Percentiles rank a stretch among this genome's conserved stretches.
Evolutionary conservation across 176 grass and related monocot species (phyloP).

Genomic region (Ananas comosus): DNA sequence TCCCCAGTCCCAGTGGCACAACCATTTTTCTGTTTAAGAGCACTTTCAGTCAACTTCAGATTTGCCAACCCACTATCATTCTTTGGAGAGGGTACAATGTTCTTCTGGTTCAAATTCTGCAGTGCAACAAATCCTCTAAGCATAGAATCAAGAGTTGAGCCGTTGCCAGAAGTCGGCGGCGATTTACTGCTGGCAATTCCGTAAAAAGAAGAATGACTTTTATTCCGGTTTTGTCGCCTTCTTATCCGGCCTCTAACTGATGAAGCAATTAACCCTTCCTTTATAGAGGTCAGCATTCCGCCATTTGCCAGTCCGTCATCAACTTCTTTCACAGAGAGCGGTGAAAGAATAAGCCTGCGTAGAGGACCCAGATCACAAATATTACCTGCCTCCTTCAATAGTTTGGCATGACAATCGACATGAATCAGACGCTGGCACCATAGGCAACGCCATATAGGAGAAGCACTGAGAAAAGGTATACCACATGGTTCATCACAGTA

Average conservation of each 20-base stretch:
- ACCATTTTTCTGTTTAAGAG: constrained; percentile 27
- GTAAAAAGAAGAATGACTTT: constrained; percentile 27
- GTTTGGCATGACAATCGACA: constrained; percentile 72
- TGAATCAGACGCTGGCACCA: constrained; percentile 86
- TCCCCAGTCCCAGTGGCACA: constrained; percentile 13
- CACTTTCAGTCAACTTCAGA: constrained; percentile 29
- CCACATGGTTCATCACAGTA: constrained; percentile 71
- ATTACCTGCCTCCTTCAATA: constrained; percentile 47
- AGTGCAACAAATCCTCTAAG: constrained; percentile 42
- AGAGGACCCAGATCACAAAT: constrained; percentile 62
- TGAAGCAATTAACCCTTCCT: constrained; percentile 36
- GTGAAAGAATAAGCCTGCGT: constrained; percentile 61
- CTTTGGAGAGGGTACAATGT: constrained; percentile 8
- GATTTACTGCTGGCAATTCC: constrained; percentile 18
- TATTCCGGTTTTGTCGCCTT: constrained; percentile 38
- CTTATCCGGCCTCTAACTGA: constrained; percentile 35
- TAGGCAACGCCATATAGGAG: constrained; percentile 81
- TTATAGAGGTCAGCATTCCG: constrained; percentile 51
- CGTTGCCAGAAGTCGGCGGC: constrained; percentile 10
- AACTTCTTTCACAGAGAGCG: constrained; percentile 71
- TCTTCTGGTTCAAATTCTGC: constrained; percentile 41
- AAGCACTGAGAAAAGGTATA: constrained; percentile 60
- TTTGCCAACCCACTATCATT: constrained; percentile 13
- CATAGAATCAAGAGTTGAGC: constrained; percentile 37
- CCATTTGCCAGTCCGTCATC: constrained; percentile 24